Conservation (phyloP, 768 basidiomycete species). For the Russula sp. region DNA sequence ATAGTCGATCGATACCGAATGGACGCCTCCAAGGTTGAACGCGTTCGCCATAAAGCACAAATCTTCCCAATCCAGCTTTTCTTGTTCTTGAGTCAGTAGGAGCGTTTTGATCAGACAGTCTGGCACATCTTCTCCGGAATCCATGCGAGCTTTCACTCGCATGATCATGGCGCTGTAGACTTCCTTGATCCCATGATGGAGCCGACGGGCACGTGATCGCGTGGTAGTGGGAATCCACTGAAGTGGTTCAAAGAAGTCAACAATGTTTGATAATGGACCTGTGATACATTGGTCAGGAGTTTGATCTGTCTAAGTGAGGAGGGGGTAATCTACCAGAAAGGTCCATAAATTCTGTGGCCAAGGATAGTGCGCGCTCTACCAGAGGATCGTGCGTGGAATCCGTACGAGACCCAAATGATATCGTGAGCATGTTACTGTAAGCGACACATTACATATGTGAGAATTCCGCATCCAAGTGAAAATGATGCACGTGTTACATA, state of each 20-base stretch:
- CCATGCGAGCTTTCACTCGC: constrained; percentile 35
- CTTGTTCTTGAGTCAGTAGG: constrained; percentile 34
- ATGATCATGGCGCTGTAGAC: constrained; percentile 39
- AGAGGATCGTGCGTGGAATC: constrained; percentile 41
- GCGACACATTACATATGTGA: constrained; percentile 19
- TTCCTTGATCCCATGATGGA: constrained; percentile 39
- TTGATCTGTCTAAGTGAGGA: neutral
- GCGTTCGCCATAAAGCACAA: constrained; percentile 38
- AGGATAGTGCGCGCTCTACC: constrained; percentile 38
- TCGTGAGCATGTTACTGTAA: constrained; percentile 46
- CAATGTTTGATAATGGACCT: constrained; percentile 46
- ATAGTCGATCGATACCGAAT: constrained; percentile 31
- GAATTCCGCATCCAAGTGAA: neutral
- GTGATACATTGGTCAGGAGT: neutral
- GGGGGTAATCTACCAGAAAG: constrained; percentile 31
- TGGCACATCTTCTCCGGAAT: constrained; percentile 37
- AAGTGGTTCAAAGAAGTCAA: constrained; percentile 46
- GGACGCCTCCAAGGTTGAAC: constrained; percentile 40
- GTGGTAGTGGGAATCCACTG: constrained; percentile 43
- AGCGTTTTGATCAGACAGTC: constrained; percentile 40
- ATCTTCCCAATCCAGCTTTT: constrained; percentile 37
- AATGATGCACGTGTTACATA: neutral
- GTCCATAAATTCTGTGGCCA: constrained; percentile 47
- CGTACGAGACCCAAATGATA: constrained; percentile 46
- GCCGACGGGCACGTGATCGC: constrained; percentile 40